These are phyloP conservation scores for Tulasnella calospora DNA, from an alignment of 768 basidiomycete species.

Conservation along the genomic window DNA sequence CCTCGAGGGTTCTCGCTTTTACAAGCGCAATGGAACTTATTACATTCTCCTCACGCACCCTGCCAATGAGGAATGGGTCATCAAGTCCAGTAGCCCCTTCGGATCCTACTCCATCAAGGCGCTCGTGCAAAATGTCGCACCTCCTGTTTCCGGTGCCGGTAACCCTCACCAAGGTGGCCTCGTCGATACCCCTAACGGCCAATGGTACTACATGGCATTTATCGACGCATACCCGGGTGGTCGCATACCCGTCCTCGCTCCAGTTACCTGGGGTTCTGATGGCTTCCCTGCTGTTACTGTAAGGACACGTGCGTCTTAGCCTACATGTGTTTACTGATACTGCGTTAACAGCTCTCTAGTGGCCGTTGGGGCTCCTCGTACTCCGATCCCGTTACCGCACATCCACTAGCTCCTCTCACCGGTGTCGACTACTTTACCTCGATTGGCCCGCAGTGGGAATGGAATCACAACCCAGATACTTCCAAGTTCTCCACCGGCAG, in stretches of 20 bases:
- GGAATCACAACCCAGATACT: not conserved
- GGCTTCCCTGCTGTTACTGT: too few species aligned
- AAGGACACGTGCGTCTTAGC: not conserved
- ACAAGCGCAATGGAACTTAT: conserved; percentile 18
- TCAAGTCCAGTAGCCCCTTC: conserved; percentile 19
- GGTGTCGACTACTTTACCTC: conserved; percentile 2
- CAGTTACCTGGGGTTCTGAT: not conserved
- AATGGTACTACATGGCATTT: not conserved
- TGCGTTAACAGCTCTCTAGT: not conserved
- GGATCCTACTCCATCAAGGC: not conserved
- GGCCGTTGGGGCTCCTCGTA: not conserved
- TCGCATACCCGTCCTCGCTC: not conserved
- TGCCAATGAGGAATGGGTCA: not conserved
- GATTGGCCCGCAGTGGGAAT: conserved; percentile 24
- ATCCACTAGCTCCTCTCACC: conserved; percentile 4
- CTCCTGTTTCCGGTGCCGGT: too few species aligned
- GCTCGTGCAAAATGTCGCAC: not conserved
- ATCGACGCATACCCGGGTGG: not conserved
- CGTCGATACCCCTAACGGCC: too few species aligned
- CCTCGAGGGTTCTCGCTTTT: conserved; percentile 22
- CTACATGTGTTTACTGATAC: not conserved
- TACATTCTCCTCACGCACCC: conserved; percentile 18
- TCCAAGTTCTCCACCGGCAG: not conserved
- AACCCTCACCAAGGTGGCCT: too few species aligned
- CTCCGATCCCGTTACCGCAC: not conserved